phyloP scores from a whole-genome alignment of 2,329 filamentous ascomycete genomes.

The Ophiostoma australiae region DNA sequence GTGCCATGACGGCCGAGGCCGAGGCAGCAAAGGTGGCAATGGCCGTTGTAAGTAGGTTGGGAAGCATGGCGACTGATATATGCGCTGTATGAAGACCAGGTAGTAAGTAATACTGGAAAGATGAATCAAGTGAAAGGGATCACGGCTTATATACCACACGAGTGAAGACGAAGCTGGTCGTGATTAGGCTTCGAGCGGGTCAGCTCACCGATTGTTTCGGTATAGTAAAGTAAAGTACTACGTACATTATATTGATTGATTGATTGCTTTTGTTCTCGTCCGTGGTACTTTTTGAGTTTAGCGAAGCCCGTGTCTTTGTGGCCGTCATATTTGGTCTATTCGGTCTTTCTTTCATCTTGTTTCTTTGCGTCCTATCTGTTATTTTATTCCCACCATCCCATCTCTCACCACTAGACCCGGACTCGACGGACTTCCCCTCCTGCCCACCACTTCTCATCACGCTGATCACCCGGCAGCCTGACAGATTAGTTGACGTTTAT shows the following conservation, averaged over 20 bases:
- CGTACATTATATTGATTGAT: background rate
- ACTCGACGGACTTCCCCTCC: slow-evolving; percentile 5
- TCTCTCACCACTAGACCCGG: background rate
- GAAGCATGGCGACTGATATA: background rate
- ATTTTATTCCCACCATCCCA: background rate
- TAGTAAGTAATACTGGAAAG: too few species aligned
- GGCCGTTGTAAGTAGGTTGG: background rate
- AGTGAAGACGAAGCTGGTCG: background rate
- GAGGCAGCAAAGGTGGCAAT: background rate
- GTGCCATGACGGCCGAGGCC: background rate
- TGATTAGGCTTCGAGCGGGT: background rate
- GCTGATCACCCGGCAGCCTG: background rate
- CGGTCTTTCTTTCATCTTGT: background rate
- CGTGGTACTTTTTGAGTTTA: background rate
- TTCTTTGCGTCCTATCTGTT: background rate
- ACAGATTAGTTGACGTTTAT: background rate
- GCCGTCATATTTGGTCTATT: background rate
- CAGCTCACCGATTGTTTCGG: background rate
- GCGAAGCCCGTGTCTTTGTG: background rate
- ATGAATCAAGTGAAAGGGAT: background rate
- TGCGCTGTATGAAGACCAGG: background rate
- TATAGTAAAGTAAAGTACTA: background rate
- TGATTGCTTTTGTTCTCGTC: background rate
- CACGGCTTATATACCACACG: background rate
- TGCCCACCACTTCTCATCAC: background rate